These are phyloP conservation scores for Silene coronaria DNA, from an alignment of 179 eudicot species.

Conservation along the genomic window DNA sequence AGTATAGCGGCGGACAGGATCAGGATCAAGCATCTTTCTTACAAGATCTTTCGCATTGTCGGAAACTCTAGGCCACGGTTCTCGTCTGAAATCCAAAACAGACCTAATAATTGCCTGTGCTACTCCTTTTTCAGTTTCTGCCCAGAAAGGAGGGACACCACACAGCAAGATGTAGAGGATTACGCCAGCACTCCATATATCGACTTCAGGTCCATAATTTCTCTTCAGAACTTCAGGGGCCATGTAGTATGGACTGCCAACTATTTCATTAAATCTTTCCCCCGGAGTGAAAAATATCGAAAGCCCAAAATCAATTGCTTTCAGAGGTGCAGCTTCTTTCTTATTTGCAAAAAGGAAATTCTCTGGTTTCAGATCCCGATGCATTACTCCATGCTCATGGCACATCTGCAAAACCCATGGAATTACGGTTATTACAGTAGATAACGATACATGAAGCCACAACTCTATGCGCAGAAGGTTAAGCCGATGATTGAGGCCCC, in stretches of 20 bases:
- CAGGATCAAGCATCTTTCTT: conserved; percentile 78
- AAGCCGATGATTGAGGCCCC: too few relatives aligned
- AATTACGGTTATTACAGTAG: not conserved
- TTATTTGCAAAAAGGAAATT: conserved; percentile 70
- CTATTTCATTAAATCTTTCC: conserved; percentile 72
- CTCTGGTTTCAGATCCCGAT: conserved; percentile 87
- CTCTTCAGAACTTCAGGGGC: conserved; percentile 87
- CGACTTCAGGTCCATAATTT: conserved; percentile 83
- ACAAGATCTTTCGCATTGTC: conserved; percentile 85
- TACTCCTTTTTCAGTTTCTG: conserved; percentile 93
- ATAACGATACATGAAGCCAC: not conserved
- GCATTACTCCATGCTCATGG: conserved; percentile 90
- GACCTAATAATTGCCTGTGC: conserved; percentile 81
- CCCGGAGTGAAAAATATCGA: conserved; percentile 85
- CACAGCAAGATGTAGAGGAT: conserved; percentile 83
- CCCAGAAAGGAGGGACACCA: conserved; percentile 96
- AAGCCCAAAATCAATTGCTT: conserved; percentile 83
- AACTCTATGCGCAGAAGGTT: not conserved
- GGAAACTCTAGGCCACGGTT: conserved; percentile 91
- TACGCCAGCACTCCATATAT: conserved; percentile 96
- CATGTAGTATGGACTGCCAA: conserved; percentile 94
- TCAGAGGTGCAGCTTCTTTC: conserved; percentile 71
- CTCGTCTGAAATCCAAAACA: conserved; percentile 58
- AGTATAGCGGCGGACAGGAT: conserved; percentile 60
- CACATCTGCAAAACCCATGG: conserved; percentile 45